These are phyloP conservation scores for Trichoderma sp. DNA, from an alignment of 2,329 filamentous ascomycete species.

Conservation along the genomic window DNA sequence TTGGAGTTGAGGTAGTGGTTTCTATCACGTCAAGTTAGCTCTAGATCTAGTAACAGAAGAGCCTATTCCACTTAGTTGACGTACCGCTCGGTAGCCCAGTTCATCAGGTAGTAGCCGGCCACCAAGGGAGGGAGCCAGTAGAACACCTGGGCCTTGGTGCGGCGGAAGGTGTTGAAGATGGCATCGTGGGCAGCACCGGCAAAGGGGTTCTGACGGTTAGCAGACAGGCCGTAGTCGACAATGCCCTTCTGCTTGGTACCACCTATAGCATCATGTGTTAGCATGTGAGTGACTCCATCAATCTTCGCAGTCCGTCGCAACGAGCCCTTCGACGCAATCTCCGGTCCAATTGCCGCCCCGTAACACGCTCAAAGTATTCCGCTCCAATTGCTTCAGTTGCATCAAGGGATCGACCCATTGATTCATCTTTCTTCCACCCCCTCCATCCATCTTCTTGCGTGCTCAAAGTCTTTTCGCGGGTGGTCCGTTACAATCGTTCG, in stretches of 20 bases:
- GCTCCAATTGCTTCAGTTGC: background rate
- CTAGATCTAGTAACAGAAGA: background rate
- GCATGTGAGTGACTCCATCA: constrained; percentile 3
- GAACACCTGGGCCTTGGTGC: constrained; percentile 80
- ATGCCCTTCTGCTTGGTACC: constrained; percentile 61
- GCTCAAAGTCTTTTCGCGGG: background rate
- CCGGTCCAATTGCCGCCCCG: background rate
- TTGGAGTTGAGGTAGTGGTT: constrained; percentile 83
- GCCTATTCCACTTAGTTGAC: constrained; percentile 31
- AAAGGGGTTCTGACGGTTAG: constrained; percentile 86
- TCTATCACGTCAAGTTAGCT: constrained; percentile 40
- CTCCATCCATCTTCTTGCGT: background rate
- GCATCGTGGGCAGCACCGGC: constrained; percentile 75
- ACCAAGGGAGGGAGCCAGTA: constrained; percentile 82
- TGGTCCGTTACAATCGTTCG: background rate
- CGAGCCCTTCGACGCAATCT: background rate
- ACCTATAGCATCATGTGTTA: constrained; percentile 38
- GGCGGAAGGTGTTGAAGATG: constrained; percentile 93
- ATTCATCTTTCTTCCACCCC: background rate
- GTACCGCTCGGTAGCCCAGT: constrained; percentile 90
- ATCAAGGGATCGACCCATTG: background rate
- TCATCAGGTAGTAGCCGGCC: constrained; percentile 75
- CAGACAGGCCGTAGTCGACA: constrained; percentile 69
- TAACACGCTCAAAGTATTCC: no score
- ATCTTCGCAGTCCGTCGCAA: background rate